Evolutionary conservation across 2,329 filamentous ascomycete genomes (phyloP), one percentile per base, ranked within the genome.

Genomic region (Microcera coccophila): DNA sequence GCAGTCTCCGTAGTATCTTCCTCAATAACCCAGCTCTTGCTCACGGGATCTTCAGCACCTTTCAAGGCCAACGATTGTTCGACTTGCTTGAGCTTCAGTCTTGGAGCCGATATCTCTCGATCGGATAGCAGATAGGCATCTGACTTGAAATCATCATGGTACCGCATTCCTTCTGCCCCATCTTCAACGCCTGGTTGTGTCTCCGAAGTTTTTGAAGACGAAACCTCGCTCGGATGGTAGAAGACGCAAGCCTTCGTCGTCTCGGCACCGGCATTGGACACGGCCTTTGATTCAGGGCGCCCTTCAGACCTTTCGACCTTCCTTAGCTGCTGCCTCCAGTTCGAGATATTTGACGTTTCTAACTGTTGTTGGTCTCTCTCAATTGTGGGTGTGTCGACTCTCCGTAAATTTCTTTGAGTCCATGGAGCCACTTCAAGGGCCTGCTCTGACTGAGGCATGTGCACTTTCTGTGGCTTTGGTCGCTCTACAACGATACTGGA

Each of bases 21-120:
- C 14, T 28, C 24, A 28, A 15, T 32, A 32, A 7, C 29, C 15
- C 29, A 9, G 29, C 9, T 10, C 5, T 22, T 35, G 19, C 22
- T 33, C 19, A 16, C 18, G 32, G 47, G 34, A 15, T 55, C 48
- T 34, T 60, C 49, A 5, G 37, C 50, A 8, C 47, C 51, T 29
- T 49, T 53, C 19, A 44, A 52, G 16, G 57, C 54, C n/a, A 63
- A 47, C 3, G 53, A 59, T 10, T 55, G 45, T 42, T 63, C 61
- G 26, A 63, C 44, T 22, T 62, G 52, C 37, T 53, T 55, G 16
- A 63, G 40, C 38, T 52, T 59, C 33, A 62, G 33, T 22, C 50
- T 49, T 19, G 58, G 45, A 21, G 48, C 45, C 9, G 45, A 43
- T 20, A n/a, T n/a, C n/a, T n/a, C n/a, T n/a, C n/a, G n/a, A n/a